phyloP scores from a whole-genome alignment of 169 alveolate genomes.

The Perkinsus olseni region DNA sequence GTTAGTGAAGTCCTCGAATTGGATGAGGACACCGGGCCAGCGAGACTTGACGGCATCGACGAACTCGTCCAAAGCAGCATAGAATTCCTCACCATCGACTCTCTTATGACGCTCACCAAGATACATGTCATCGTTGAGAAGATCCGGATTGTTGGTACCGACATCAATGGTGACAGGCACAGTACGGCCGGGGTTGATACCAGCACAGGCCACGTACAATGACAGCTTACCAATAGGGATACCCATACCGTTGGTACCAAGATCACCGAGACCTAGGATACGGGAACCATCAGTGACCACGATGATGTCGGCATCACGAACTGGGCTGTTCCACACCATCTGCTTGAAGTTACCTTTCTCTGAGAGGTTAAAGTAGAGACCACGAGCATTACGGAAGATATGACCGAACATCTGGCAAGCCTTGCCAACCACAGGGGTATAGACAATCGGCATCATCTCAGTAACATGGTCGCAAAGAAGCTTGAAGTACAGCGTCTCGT shows the following conservation, averaged over 20 bases:
- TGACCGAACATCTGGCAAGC: conserved; percentile 29
- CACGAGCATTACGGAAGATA: neutral
- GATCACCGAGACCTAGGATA: conserved; percentile 57
- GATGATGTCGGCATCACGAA: conserved; percentile 27
- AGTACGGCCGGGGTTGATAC: conserved; percentile 36
- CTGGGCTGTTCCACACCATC: conserved; percentile 4
- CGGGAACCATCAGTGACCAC: conserved; percentile 62
- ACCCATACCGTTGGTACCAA: conserved; percentile 60
- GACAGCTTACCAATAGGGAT: conserved; percentile 56
- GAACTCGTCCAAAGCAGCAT: conserved; percentile 37
- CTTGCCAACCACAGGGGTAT: conserved; percentile 45
- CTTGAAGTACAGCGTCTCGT: neutral
- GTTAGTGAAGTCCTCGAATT: conserved; percentile 42
- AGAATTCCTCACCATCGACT: conserved; percentile 36
- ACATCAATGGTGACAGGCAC: conserved; percentile 42
- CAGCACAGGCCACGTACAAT: conserved; percentile 45
- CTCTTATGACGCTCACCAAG: conserved; percentile 34
- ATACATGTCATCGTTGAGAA: conserved; percentile 18
- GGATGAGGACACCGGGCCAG: conserved; percentile 47
- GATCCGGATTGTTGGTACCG: conserved; percentile 32
- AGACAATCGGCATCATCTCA: conserved; percentile 39
- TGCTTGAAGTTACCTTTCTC: neutral
- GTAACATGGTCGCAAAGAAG: conserved; percentile 9
- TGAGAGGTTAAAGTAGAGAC: neutral
- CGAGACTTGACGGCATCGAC: conserved; percentile 27